A percentile compares a stretch with the other conserved stretches of the same genome.
Evolutionary conservation across 768 basidiomycete genomes (phyloP).

Genomic region (Boletus tomentosulus): DNA sequence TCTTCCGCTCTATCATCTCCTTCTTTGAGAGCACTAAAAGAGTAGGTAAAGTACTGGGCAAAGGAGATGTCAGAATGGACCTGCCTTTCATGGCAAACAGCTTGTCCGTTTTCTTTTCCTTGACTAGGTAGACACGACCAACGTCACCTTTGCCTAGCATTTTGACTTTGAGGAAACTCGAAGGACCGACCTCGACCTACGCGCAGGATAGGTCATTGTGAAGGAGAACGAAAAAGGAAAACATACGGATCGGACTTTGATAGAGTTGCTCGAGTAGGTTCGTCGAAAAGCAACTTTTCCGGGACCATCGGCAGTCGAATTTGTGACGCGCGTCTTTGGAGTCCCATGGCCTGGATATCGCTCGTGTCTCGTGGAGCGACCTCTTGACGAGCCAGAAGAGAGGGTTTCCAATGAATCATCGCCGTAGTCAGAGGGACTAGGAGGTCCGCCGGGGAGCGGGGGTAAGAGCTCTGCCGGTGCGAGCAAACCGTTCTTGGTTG

Average conservation of each 20-base stretch:
- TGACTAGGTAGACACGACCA: slow-evolving; percentile 95
- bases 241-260: slow-evolving; percentile 85
- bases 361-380: slow-evolving; percentile 42
- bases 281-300: slow-evolving; percentile 76
- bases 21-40: slow-evolving; percentile 90
- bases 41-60: slow-evolving; percentile 16
- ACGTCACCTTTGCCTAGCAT: slow-evolving; percentile 99
- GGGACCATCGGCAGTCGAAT: slow-evolving; percentile 44
- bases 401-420: slow-evolving; percentile 73
- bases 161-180: slow-evolving; percentile 94
- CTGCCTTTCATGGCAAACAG: slow-evolving; percentile 99
- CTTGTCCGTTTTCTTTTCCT: slow-evolving; percentile 96
- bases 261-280: slow-evolving; percentile 97
- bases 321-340: slow-evolving; percentile 44
- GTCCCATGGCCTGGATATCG: slow-evolving; percentile 25
- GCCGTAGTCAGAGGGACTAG: slow-evolving; percentile 53
- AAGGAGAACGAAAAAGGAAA: neutral
- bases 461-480: slow-evolving; percentile 64
- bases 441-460: slow-evolving; percentile 46
- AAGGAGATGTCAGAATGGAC: slow-evolving; percentile 19
- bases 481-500: slow-evolving; percentile 74
- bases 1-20: slow-evolving; percentile 99
- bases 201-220: slow-evolving; percentile 2
- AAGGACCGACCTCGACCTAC: slow-evolving; percentile 91
- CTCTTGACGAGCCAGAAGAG: slow-evolving; percentile 71